Conservation (phyloP, 83 land plant genomes). For the Diphasiastrum complanatum region DNA sequence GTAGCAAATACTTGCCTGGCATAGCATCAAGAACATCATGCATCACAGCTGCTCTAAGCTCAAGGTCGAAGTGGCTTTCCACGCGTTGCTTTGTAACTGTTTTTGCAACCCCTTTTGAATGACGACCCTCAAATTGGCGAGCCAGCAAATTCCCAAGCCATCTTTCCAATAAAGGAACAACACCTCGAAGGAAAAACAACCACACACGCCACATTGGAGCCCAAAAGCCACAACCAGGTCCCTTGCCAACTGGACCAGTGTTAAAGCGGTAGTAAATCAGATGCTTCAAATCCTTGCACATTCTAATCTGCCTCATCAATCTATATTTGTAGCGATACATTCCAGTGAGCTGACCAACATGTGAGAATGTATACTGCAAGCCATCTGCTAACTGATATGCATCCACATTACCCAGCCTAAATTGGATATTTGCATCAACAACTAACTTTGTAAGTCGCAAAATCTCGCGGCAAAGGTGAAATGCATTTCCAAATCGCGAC, state of each 20-base stretch:
- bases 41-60: conserved; percentile 99
- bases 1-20: conserved; percentile 54
- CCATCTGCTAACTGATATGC: conserved; percentile 99
- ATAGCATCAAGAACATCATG: conserved; percentile 99
- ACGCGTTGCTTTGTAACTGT: conserved; percentile 99
- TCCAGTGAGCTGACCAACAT: conserved; percentile 98
- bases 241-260: conserved; percentile 98
- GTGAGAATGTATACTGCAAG: conserved; percentile 90
- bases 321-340: conserved; percentile 98
- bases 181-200: conserved; percentile 97
- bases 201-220: conserved; percentile 99
- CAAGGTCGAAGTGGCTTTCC: conserved; percentile 98
- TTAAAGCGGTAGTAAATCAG: conserved; percentile 94
- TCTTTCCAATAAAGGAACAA: conserved; percentile 89
- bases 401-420: conserved; percentile 95
- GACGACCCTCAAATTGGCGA: conserved; percentile 96
- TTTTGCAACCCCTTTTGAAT: conserved; percentile 97
- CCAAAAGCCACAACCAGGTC: conserved; percentile 99
- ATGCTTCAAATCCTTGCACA: conserved; percentile 99
- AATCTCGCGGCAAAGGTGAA: conserved; percentile 94
- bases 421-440: conserved; percentile 96
- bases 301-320: conserved; percentile 96
- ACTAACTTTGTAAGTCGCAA: conserved; percentile 92
- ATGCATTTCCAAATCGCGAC: conserved; percentile 98
- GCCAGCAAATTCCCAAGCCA: conserved; percentile 98